A percentile compares a stretch with the other conserved stretches of the same genome.
Conservation (phyloP, 306 rosid genomes). For the Quercus bicolor region DNA sequence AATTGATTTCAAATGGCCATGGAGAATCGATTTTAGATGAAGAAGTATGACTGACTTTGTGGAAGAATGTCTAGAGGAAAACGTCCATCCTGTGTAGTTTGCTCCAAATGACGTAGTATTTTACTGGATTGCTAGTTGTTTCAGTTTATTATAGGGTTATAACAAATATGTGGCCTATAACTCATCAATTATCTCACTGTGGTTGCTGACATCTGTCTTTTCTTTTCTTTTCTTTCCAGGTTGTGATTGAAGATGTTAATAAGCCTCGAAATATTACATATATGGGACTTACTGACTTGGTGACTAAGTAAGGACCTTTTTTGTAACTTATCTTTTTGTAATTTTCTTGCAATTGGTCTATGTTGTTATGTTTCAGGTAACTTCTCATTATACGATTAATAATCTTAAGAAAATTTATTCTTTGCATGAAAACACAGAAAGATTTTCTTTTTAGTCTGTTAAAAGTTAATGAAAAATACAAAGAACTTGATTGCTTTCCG, state of each 20-base stretch:
- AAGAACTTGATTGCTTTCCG: background rate
- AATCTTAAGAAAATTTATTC: background rate
- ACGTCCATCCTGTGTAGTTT: background rate
- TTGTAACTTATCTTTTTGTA: background rate
- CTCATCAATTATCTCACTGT: slow-evolving; percentile 6
- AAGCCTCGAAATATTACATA: slow-evolving; percentile 78
- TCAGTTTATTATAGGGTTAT: background rate
- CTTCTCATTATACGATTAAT: background rate
- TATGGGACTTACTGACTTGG: slow-evolving; percentile 88
- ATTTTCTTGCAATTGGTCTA: background rate
- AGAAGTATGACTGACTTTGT: background rate
- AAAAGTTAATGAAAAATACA: background rate
- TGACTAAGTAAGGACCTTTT: slow-evolving; percentile 82
- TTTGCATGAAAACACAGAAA: background rate
- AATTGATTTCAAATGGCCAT: background rate
- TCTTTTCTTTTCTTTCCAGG: slow-evolving; percentile 44
- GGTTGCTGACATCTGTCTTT: slow-evolving; percentile 13
- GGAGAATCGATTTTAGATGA: background rate
- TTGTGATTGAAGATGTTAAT: slow-evolving; percentile 94
- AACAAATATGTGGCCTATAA: background rate
- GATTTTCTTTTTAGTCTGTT: background rate
- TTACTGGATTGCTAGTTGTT: background rate
- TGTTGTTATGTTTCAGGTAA: background rate
- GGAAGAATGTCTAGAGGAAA: background rate
- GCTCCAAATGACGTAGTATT: background rate